Base-by-base conservation (phyloP, 352 stramenopile species). In the Aphanomyces cochlioides region DNA sequence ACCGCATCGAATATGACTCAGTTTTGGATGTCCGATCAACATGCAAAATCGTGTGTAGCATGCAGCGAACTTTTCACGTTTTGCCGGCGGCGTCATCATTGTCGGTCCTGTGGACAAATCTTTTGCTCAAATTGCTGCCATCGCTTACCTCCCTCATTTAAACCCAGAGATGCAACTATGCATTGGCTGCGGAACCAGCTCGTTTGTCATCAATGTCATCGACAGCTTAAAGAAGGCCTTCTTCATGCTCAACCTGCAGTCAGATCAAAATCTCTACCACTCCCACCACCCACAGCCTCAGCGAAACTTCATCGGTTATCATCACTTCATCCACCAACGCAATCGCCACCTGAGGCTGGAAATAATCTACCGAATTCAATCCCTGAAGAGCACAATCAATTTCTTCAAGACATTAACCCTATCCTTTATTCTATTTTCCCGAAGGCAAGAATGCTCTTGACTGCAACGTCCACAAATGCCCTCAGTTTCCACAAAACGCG, bases 11-110 rank as follows among this genome's bases (percentile, higher is more conserved):
- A 12, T 19, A 80, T 93, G 71, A 93, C 92, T 64, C 85, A 92
- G 72, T 95, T 95, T 68, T 95, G 87, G 87, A 95, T 95, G 87
- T 95, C 87, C 57, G 87, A 95, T 69, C 83, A 87, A 17, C 92
- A 87, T 17, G 82, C 82, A 21, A 95, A 95, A 67, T 75, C 79
- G 0, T 95, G 87, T 58, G 92, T 91, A 61, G 83, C 92, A 47
- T 95, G 87, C 70, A 86, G 93, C 56, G 78, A 85, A 56, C 75
- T 91, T 43, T 95, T 95, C 59, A 92, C 82, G 19, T 94, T 95
- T 54, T 87, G 93, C 59, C 74, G 86, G 47, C 76, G 87, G 13
- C 77, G 81, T 41, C 87, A 95, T 60, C 87, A 95, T 56, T 95
- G 87, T 64, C 86, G 87, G 4, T 93, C 85, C 13, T 95, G 87